Evolutionary conservation across 768 basidiomycete genomes (phyloP).

Genomic region (Stropharia rugosoannulata): DNA sequence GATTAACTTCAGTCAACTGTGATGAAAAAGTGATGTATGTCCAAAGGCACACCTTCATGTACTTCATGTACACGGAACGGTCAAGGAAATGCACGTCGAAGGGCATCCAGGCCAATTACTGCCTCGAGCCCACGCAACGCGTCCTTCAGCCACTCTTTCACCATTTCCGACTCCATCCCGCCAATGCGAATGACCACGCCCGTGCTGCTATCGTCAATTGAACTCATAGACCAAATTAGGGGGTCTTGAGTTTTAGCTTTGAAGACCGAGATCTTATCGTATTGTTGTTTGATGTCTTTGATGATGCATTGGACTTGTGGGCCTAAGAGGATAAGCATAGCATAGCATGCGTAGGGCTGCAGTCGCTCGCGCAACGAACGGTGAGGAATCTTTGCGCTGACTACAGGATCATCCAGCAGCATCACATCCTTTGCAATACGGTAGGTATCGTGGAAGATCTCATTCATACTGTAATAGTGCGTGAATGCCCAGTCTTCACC

Average conservation of each 20-base stretch:
- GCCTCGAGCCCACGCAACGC: slow-evolving; percentile 49
- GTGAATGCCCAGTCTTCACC: slow-evolving; percentile 92
- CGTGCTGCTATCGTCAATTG: slow-evolving; percentile 39
- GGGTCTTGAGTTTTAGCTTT: slow-evolving; percentile 54
- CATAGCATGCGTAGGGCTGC: slow-evolving; percentile 87
- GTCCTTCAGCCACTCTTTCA: slow-evolving; percentile 66
- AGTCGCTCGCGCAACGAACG: slow-evolving; percentile 61
- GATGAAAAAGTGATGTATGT: too few species aligned
- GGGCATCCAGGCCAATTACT: slow-evolving; percentile 63
- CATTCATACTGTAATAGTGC: slow-evolving; percentile 82
- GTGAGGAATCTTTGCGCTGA: slow-evolving; percentile 27
- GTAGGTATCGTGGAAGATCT: slow-evolving; percentile 65
- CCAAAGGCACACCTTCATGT: background rate
- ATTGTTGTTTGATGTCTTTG: slow-evolving; percentile 43
- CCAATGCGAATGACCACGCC: slow-evolving; percentile 72
- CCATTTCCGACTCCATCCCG: slow-evolving; percentile 73
- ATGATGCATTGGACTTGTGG: slow-evolving; percentile 53
- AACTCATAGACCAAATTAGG: slow-evolving; percentile 82
- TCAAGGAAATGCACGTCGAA: slow-evolving; percentile 54
- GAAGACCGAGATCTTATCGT: slow-evolving; percentile 62
- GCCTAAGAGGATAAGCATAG: slow-evolving; percentile 80
- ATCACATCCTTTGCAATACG: slow-evolving; percentile 75
- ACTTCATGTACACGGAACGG: background rate
- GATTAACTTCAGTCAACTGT: too few species aligned
- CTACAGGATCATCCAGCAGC: slow-evolving; percentile 59